Base-by-base conservation (phyloP, 2,329 filamentous ascomycete genomes). In the Blastomyces parvus region DNA sequence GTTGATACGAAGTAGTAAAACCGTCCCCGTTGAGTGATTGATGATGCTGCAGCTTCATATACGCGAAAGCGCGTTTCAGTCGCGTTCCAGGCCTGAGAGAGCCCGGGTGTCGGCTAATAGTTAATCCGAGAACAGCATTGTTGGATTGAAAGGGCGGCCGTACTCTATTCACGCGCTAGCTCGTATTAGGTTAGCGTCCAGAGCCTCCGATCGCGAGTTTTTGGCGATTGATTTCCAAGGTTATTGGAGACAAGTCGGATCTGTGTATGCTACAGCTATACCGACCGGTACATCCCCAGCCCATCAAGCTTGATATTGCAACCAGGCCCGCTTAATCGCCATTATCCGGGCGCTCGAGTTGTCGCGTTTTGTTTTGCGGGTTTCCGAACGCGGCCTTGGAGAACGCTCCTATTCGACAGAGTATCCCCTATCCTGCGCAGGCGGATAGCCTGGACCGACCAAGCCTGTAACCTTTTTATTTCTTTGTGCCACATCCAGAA, bases 401-500 rank as follows among this genome's bases (percentile, higher is more conserved):
- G 30, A 46, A 3, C 25, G 22, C 27, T 46, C 62, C 63, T 52
- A 59, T 63, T 60, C 59, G 60, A 55, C 42, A 64, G 36, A 33
- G 60, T 38, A 19, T 50, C 60, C 33, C 59, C 22, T 50, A 48
- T 40, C 53, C 48, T 56, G 59, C 59, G 46, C 55, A 59, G 62
- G 61, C 53, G 63, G 48, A 46, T 40, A 52, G 62, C 66, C 56
- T 36, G 62, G 60, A 56, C 61, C 58, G 63, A 63, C 44, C 50
- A 65, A 64, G 58, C 25, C n/a, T 55, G 46, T 53, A 58, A 62
- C 50, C 40, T 56, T 62, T 52, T 66, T 64, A 69, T 68, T 68
- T 64, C 65, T 64, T 66, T 67, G 66, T 60, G 57, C 67, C 67
- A 65, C 68, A 68, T 68, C 67, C 63, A 72, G 38, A 48, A 78